A percentile compares a stretch with the other conserved stretches of the same genome.
These are phyloP conservation scores for Typha latifolia DNA, from an alignment of 176 grass and related monocot genomes.

Conservation along the genomic window DNA sequence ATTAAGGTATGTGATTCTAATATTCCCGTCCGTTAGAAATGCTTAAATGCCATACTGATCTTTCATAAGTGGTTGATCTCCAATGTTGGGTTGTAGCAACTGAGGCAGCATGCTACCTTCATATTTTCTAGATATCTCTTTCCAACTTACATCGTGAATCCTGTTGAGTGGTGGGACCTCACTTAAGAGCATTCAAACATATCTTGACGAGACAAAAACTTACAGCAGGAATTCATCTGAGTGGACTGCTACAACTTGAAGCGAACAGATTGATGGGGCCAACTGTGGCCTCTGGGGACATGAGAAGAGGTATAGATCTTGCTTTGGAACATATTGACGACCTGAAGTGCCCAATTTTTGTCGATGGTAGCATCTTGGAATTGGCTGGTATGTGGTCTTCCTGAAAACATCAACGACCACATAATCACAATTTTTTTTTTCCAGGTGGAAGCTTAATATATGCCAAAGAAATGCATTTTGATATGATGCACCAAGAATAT, in stretches of 20 bases:
- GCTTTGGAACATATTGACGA: not conserved
- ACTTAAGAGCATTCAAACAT: not conserved
- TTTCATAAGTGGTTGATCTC: too few species aligned
- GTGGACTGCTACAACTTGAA: not conserved
- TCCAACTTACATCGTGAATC: too few species aligned
- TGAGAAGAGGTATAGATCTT: not conserved
- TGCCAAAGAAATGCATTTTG: not conserved
- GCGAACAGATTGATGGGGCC: not conserved
- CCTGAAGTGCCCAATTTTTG: not conserved
- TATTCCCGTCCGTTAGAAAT: too few species aligned
- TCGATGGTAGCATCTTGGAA: too few species aligned
- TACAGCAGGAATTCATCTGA: not conserved
- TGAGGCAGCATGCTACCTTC: too few species aligned
- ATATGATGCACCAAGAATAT: not conserved
- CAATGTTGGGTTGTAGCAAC: too few species aligned
- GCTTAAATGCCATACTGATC: too few species aligned
- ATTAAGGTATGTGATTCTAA: too few species aligned
- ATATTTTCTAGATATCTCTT: too few species aligned
- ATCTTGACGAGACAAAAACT: not conserved
- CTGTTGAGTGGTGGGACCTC: not conserved
- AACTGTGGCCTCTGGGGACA: not conserved
- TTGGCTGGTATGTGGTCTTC: too few species aligned
- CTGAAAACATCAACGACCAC: not conserved
- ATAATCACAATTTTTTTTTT: too few species aligned
- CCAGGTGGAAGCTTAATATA: not conserved